These are phyloP conservation scores for Asterionellopsis glacialis DNA, from an alignment of 108 stramenopile species.

Conservation along the genomic window DNA sequence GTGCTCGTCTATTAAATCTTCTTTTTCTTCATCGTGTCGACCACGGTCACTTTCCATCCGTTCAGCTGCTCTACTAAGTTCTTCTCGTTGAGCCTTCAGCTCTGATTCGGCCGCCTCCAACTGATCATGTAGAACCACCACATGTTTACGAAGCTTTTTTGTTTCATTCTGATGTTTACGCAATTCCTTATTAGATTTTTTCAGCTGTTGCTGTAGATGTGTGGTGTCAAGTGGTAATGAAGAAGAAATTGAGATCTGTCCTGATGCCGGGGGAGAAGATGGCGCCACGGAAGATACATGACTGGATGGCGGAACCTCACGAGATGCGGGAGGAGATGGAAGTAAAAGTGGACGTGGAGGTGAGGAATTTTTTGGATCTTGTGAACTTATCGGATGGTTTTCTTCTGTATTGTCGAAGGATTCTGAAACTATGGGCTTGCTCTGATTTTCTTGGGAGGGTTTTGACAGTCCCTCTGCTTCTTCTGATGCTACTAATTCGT, in stretches of 20 bases:
- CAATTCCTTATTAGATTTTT: constrained; percentile 11
- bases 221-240: background rate
- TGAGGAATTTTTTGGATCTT: no score
- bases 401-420: no score
- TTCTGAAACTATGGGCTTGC: no score
- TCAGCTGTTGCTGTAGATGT: constrained; percentile 4
- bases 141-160: constrained; percentile 44
- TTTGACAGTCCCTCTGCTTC: no score
- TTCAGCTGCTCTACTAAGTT: constrained; percentile 66
- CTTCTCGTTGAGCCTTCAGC: constrained; percentile 66
- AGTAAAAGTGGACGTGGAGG: no score
- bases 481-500: no score
- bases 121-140: constrained; percentile 50
- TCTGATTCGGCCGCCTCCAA: constrained; percentile 61
- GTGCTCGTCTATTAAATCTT: constrained; percentile 60
- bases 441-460: no score
- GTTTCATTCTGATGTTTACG: constrained; percentile 28
- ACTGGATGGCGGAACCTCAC: background rate
- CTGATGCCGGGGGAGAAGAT: background rate
- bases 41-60: constrained; percentile 66
- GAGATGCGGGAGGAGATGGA: no score
- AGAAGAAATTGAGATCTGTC: background rate
- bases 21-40: constrained; percentile 62
- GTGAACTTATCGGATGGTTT: no score
- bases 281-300: background rate